Evolutionary conservation across 2,329 filamentous ascomycete genomes (phyloP), one percentile per base, ranked within the genome.

Genomic region (Coniochaeta ligniaria): DNA sequence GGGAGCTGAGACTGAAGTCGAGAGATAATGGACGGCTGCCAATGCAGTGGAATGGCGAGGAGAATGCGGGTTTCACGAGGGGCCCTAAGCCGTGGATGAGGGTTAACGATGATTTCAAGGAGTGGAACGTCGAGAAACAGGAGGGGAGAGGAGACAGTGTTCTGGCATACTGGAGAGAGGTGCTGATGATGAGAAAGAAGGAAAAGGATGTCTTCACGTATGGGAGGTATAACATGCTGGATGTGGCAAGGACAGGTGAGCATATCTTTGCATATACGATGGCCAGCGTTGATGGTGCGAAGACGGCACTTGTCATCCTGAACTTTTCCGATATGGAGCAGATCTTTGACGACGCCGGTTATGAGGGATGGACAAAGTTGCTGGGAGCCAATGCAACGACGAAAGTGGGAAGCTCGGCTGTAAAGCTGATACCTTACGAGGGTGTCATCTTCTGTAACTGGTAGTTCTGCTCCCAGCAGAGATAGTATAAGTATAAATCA

Each of bases 21-120:
- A 73, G 89, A 24, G 89, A 92, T 71, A 89, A 92, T 70, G 85
- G 84, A 7, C 80, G 89, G 54, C 85, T 87, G 0, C 89, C 89
- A 0, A 86, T 92, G 72, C 88, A 91, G 68, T 92, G 89, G 89
- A 79, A 84, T 63, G 68, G 72, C n/a, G 75, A 75, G 0, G 72
- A 78, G 0, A 80, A 88, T 63, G 84, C 83, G 0, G 88, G 88
- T 0, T 90, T 91, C 71, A 82, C 84, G 0, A 64, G 61, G 0
- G 65, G 61, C 0, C 70, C 70, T 1, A 78, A 78, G 64, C 85
- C 88, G 0, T 91, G 88, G 88, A 90, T 90, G 84, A 77, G 83
- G 1, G 80, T 86, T 1, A 85, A 89, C 65, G 83, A 87, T 22
- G 76, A 81, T 31, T 86, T 83, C 66, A 65, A 65, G 2, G 67